Base-by-base conservation (phyloP, 2,329 filamentous ascomycete genomes). In the Allantophomopsis cytisporea region DNA sequence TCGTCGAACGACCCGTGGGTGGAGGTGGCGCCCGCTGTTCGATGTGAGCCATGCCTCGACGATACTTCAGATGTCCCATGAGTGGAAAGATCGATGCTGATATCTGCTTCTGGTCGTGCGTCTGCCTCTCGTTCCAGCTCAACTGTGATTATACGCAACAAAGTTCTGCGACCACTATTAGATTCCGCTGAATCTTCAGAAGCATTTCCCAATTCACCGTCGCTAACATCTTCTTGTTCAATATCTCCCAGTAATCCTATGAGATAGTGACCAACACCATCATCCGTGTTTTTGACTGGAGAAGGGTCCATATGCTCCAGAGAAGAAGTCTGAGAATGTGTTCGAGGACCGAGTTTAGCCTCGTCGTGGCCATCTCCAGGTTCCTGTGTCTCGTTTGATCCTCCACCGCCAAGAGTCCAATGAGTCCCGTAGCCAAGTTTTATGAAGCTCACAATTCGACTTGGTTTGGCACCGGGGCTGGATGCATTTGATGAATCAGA, bases 371-470 rank as follows among this genome's bases (percentile, higher is more conserved):
- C 12, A 8, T 36, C 32, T 18, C 10, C 13, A 38, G 37, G 17
- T n/a, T 36, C 36, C 18, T 23, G 28, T 20, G 36, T 30, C n/a
- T 16, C 34, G 34, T 45, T 46, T 15, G 43, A 39, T 13, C 43
- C 32, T 45, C 45, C 41, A 16, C 51, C 45, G 5, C 63, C 61
- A 2, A 76, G 51, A 12, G 68, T 66, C 76, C 76, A 80, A 47
- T 78, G 76, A n/a, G 72, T 78, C 20, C 76, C 76, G 47, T 80
- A 80, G 4, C 76, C 76, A 37, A 80, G 58, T 50, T 77, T 83
- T 38, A 84, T 64, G 50, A 76, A 81, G 46, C 68, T 71, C 51
- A 79, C 68, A 17, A 13, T 16, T 33, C 36, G 31, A 31, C 36
- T 23, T 15, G 4, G 12, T 14, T 7, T 31, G 5, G 3, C 5